Percentiles rank a stretch among this genome's conserved stretches.
Evolutionary conservation across 2,329 filamentous ascomycete genomes (phyloP).

Genomic region (Phoma sp.): DNA sequence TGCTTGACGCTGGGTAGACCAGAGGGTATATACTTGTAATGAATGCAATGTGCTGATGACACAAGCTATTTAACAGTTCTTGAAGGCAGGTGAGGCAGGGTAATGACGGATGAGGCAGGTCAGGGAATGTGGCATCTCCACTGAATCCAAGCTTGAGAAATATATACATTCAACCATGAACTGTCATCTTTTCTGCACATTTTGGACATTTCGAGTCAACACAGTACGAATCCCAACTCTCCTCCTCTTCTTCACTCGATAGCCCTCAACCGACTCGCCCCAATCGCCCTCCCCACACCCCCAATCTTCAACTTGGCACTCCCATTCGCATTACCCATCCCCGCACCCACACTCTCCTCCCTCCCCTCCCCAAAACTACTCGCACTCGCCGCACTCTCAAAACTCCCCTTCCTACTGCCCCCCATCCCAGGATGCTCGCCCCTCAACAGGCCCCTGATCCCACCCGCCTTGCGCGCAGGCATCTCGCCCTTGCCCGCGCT

Average conservation of each 20-base stretch:
- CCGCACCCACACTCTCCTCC: not conserved
- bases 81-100: too few species aligned
- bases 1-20: too few species aligned
- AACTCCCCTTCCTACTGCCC: conserved; percentile 38
- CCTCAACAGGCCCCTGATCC: conserved; percentile 42
- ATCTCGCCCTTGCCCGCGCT: conserved; percentile 75
- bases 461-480: conserved; percentile 50
- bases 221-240: too few species aligned
- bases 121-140: too few species aligned
- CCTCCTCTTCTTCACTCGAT: conserved; percentile 18
- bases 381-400: conserved; percentile 40
- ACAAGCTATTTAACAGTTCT: too few species aligned
- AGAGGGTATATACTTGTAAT: too few species aligned
- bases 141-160: too few species aligned
- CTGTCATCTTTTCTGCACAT: too few species aligned
- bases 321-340: not conserved
- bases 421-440: conserved; percentile 23
- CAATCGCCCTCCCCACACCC: conserved; percentile 20
- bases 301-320: conserved; percentile 14
- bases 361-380: conserved; percentile 22
- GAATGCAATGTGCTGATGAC: too few species aligned
- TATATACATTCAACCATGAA: too few species aligned
- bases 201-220: too few species aligned
- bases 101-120: too few species aligned
- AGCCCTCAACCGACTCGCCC: conserved; percentile 37